Base-by-base conservation (phyloP, 805 yeast genomes). In the Saturnispora mendoncae region DNA sequence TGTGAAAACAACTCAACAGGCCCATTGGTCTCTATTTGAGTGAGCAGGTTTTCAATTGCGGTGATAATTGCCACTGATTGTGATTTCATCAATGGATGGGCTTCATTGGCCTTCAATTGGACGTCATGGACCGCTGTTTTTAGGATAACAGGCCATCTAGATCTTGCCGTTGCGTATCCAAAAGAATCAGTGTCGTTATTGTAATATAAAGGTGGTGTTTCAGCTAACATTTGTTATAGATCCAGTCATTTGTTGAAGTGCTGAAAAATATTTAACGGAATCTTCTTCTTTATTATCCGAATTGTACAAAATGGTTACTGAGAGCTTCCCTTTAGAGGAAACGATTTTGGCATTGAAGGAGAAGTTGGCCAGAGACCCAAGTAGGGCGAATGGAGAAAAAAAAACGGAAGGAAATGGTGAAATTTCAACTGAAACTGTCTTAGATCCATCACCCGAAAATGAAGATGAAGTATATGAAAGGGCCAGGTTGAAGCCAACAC, bases 121-220 rank as follows among this genome's bases (percentile, higher is more conserved):
- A 80, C 63, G 55, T 88, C 97, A 21, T 69, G 72, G 34, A 84
- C 66, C 15, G 80, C 76, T 17, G 80, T 83, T 23, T 72, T 68
- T 36, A 88, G 55, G 49, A 92, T 85, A 42, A 76, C 76, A 23
- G 95, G 90, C 97, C 97, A 92, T 60, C 98, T 78, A 28, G 68
- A 67, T 47, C 75, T 70, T 8, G 84, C 82, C 0, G 97, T 87
- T 27, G 75, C 68, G 55, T 72, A 78, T 8, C 95, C 97, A 58
- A 92, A 92, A 3, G 96, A 84, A 44, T 69, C 72, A 29, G 67
- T 60, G 54, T 86, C 94, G 56, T 72, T 72, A 59, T 82, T 84
- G 56, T 61, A 67, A 57, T 80, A 84, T 4, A 68, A 65, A 4
- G 53, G 53, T 6, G 82, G 81, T 44, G 71, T 45, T 8, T 18